Conservation (phyloP, 108 stramenopile species). For the Mayamaea pseudoterrestris region DNA sequence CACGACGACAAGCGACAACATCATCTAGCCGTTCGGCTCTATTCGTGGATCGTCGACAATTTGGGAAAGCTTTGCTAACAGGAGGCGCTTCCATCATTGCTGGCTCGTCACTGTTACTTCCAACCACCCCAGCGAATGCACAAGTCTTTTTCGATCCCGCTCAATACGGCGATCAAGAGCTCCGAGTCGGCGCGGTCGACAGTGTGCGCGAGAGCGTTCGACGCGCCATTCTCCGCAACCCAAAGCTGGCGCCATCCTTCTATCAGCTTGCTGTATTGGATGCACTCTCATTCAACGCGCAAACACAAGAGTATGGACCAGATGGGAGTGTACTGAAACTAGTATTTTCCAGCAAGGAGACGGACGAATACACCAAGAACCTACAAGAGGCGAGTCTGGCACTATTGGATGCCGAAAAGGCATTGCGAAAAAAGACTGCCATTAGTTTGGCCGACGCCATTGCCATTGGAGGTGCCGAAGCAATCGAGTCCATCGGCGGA, state of each 20-base stretch:
- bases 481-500: constrained; percentile 71
- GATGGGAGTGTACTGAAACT: constrained; percentile 57
- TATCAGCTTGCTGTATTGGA: constrained; percentile 64
- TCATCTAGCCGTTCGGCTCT: not conserved
- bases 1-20: too few species aligned
- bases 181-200: constrained; percentile 71
- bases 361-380: constrained; percentile 23
- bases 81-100: too few species aligned
- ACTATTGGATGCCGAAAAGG: constrained; percentile 50
- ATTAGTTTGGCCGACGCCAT: constrained; percentile 75
- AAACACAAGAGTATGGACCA: constrained; percentile 54
- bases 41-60: constrained; percentile 4
- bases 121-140: constrained; percentile 35
- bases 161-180: constrained; percentile 86
- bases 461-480: constrained; percentile 66
- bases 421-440: constrained; percentile 56
- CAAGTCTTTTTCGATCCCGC: constrained; percentile 80
- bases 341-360: constrained; percentile 36
- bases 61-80: not conserved
- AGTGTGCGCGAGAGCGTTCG: constrained; percentile 59
- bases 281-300: constrained; percentile 47
- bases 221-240: constrained; percentile 65
- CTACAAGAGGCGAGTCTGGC: constrained; percentile 40
- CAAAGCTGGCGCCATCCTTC: constrained; percentile 52
- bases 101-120: not conserved